Evolutionary conservation across 2,329 filamentous ascomycete genomes (phyloP).

Genomic region (Sclerotinia minor): DNA sequence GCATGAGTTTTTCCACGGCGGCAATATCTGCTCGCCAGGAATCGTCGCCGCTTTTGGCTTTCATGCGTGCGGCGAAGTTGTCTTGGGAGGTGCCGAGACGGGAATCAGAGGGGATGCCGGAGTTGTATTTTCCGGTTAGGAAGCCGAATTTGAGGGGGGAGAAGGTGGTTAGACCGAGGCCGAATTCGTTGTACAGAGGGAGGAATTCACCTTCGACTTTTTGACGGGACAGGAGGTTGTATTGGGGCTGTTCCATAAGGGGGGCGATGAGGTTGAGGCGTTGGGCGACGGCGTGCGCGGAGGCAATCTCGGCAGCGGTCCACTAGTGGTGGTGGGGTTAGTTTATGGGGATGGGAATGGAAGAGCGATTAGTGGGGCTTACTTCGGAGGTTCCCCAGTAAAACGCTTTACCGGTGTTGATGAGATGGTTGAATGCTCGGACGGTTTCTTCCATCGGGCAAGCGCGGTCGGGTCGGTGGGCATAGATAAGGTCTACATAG

Average conservation of each 20-base stretch:
- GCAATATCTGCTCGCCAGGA: slow-evolving; percentile 57
- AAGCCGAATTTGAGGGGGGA: slow-evolving; percentile 61
- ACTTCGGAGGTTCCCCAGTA: slow-evolving; percentile 73
- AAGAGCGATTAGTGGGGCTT: slow-evolving; percentile 62
- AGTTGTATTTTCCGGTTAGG: slow-evolving; percentile 67
- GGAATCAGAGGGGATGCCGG: slow-evolving; percentile 61
- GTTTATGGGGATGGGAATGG: slow-evolving; percentile 61
- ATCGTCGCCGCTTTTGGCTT: slow-evolving; percentile 48
- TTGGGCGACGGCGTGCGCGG: slow-evolving; percentile 62
- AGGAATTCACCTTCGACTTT: slow-evolving; percentile 65
- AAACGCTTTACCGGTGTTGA: slow-evolving; percentile 65
- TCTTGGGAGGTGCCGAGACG: slow-evolving; percentile 57
- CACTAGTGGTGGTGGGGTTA: slow-evolving; percentile 69
- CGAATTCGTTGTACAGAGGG: slow-evolving; percentile 59
- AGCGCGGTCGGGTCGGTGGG: slow-evolving; percentile 65
- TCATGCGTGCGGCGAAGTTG: slow-evolving; percentile 48
- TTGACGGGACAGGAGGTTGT: slow-evolving; percentile 62
- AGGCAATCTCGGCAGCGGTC: slow-evolving; percentile 64
- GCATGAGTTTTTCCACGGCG: slow-evolving; percentile 59
- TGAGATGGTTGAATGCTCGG: slow-evolving; percentile 69
- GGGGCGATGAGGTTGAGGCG: slow-evolving; percentile 62
- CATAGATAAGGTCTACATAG: slow-evolving; percentile 69
- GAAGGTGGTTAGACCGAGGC: slow-evolving; percentile 63
- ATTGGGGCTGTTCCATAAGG: slow-evolving; percentile 65
- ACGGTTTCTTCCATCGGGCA: slow-evolving; percentile 72